Evolutionary conservation across 169 alveolate genomes (phyloP).

Genomic region (Plasmodium chabaudi): DNA sequence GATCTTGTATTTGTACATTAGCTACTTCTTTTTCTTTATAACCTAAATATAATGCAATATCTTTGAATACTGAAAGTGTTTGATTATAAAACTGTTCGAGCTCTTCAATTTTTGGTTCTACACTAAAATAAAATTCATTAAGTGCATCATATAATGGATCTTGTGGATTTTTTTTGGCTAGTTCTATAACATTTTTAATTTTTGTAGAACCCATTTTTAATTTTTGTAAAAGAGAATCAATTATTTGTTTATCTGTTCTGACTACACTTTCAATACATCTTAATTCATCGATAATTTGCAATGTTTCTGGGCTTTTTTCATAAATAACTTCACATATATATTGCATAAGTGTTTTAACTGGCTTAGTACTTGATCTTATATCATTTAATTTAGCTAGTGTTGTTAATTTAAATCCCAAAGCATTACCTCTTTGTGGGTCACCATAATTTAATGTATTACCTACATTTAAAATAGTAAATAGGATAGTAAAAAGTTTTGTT

Average conservation of each 20-base stretch:
- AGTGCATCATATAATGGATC: slow-evolving; percentile 82
- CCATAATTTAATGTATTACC: slow-evolving; percentile 91
- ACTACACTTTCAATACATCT: slow-evolving; percentile 80
- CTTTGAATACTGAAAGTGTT: slow-evolving; percentile 84
- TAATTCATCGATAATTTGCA: slow-evolving; percentile 79
- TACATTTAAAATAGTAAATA: slow-evolving; percentile 87
- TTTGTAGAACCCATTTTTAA: slow-evolving; percentile 80
- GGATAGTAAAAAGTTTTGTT: slow-evolving; percentile 83
- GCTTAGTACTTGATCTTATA: slow-evolving; percentile 90
- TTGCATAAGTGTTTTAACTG: slow-evolving; percentile 89
- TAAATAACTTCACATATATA: slow-evolving; percentile 84
- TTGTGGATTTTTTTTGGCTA: slow-evolving; percentile 75
- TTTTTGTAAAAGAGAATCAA: slow-evolving; percentile 79
- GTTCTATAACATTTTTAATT: slow-evolving; percentile 80
- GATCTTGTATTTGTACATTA: slow-evolving; percentile 88
- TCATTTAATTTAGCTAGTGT: slow-evolving; percentile 89
- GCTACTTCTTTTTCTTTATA: slow-evolving; percentile 89
- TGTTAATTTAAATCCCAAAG: slow-evolving; percentile 91
- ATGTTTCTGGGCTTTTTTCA: slow-evolving; percentile 77
- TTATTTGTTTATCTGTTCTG: slow-evolving; percentile 81
- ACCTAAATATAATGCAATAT: slow-evolving; percentile 87
- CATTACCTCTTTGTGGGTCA: slow-evolving; percentile 92
- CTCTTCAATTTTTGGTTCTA: slow-evolving; percentile 76
- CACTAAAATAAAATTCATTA: slow-evolving; percentile 71
- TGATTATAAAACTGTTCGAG: slow-evolving; percentile 63